Evolutionary conservation across 2,329 filamentous ascomycete genomes (phyloP).

Genomic region (Byssoonygena ceratinophila): DNA sequence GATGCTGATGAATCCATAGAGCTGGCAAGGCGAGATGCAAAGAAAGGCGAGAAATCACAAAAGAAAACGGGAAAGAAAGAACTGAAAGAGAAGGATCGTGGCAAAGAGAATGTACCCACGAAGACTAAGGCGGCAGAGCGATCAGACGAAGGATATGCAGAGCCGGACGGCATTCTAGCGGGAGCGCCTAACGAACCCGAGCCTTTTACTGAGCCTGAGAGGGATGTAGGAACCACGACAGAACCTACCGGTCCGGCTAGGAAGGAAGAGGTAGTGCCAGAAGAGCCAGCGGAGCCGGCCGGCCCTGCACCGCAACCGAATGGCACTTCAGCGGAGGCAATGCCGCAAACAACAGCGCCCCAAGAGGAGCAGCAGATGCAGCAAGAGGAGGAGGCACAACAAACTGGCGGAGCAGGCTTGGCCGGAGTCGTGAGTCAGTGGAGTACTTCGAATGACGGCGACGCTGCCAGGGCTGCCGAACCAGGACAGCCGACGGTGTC

Average conservation of each 20-base stretch:
- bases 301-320: neutral
- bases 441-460: slow-evolving; percentile 10
- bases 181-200: neutral
- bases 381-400: neutral
- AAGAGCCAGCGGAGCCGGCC: neutral
- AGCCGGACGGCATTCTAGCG: neutral
- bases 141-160: neutral
- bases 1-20: neutral
- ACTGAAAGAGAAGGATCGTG: neutral
- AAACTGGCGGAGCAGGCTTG: neutral
- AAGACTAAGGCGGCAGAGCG: neutral
- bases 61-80: neutral
- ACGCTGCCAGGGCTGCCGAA: neutral
- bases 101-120: neutral
- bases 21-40: neutral
- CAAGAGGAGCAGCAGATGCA: neutral
- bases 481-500: neutral
- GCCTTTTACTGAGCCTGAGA: neutral
- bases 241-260: neutral
- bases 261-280: slow-evolving; percentile 1
- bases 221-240: neutral
- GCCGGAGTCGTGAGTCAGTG: slow-evolving; percentile 5
- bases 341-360: neutral
- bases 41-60: neutral
- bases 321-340: neutral